Evolutionary conservation across 2,329 filamentous ascomycete species (phyloP).

Genomic region (Fusarium verrucosum): DNA sequence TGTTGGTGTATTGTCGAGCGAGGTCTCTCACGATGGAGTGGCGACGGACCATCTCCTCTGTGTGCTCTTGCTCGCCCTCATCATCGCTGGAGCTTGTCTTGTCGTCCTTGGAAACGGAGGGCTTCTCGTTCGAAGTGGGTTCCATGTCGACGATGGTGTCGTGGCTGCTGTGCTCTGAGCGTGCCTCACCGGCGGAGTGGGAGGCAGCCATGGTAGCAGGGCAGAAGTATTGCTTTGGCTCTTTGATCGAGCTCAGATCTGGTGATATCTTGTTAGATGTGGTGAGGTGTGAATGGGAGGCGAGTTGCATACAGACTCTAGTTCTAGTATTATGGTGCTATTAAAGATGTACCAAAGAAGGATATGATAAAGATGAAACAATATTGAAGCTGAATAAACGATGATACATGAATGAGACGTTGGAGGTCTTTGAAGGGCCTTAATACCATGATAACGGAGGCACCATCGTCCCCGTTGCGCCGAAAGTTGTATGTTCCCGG

Average conservation of each 20-base stretch:
- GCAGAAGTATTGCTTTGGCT: constrained; percentile 5
- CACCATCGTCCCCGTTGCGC: constrained; percentile 11
- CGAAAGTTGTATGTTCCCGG: constrained; percentile 20
- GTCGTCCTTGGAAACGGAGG: neutral
- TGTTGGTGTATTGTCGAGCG: constrained; percentile 29
- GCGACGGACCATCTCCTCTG: constrained; percentile 28
- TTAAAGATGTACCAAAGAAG: constrained; percentile 8
- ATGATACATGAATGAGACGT: neutral
- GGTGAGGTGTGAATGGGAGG: no score
- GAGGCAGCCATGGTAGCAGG: constrained; percentile 26
- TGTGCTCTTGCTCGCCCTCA: constrained; percentile 3
- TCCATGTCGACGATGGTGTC: constrained; percentile 32
- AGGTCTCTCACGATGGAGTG: constrained; percentile 38
- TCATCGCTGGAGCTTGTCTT: constrained; percentile 18
- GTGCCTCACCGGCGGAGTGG: constrained; percentile 10
- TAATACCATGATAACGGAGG: constrained; percentile 20
- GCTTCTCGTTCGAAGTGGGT: constrained; percentile 17
- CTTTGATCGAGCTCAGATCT: constrained; percentile 6
- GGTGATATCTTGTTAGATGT: neutral
- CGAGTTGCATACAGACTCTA: constrained; percentile 3
- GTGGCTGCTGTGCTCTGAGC: constrained; percentile 29
- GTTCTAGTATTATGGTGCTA: constrained; percentile 19
- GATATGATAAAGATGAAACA: constrained; percentile 1
- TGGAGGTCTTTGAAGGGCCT: constrained; percentile 16
- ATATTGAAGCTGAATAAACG: neutral